Evolutionary conservation across 139 green algal species (phyloP), one percentile per base, ranked within the genome.

Genomic region (Chlamydomonas sp.): DNA sequence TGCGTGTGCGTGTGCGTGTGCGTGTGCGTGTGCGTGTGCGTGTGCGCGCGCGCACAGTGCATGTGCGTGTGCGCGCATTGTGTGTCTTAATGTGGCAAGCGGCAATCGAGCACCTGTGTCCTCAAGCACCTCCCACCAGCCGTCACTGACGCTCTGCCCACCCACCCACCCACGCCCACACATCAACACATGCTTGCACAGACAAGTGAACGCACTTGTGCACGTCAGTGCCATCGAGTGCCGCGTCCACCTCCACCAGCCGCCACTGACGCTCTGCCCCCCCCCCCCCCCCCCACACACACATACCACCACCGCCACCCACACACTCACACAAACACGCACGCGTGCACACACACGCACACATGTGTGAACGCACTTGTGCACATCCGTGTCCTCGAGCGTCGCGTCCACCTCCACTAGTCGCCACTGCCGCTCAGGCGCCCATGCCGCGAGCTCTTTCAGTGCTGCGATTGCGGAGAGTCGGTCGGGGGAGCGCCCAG

Each of bases 391-490:
- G 1, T 95, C 89, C 0, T 72, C 76, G 30, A 97, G 76, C 3
- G 26, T 82, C 6, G 76, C 76, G 47, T 98, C 82, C 24, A 95
- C 88, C 71, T 87, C 50, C 8, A 98, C 79, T 20, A 98, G 83
- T 2, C 89, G 81, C 89, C 89, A 97, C 6, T 49, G 5, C 30
- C 91, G 70, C 2, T 38, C 37, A 0, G 90, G 87, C 0, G 82
- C 85, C 34, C 67, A 75, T 5, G 37, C 70, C 2, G 65, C 48
- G 24, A 96, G 80, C 83, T 95, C 90, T 26, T 76, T 13, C 16
- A 93, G 58, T 2, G 84, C 90, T 33, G 83, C 69, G 0, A 30
- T 58, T 0, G 89, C 90, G 10, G 91, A 76, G 48, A 79, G 35
- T 0, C 93, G 69, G 79, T 98, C 93, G 0, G 91, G 87, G 0